Percentiles rank a stretch among this genome's conserved stretches.
Conservation (phyloP, 2,329 filamentous ascomycete genomes). For the Zymoseptoria tritici region DNA sequence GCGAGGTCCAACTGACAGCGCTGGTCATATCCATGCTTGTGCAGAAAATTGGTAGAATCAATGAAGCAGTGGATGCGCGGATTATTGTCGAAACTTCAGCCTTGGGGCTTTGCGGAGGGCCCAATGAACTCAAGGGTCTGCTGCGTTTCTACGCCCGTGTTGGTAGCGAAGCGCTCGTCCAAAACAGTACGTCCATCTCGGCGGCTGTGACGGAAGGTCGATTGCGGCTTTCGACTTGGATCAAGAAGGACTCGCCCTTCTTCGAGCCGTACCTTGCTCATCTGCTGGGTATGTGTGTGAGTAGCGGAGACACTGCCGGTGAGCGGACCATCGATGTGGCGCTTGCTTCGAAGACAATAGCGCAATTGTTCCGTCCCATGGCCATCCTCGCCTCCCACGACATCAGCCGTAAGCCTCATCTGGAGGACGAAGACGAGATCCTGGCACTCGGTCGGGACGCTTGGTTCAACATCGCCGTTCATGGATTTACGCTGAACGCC, state of each 20-base stretch:
- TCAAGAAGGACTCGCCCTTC: conserved; percentile 61
- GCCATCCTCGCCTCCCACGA: conserved; percentile 71
- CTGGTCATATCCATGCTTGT: conserved; percentile 90
- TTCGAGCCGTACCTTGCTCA: conserved; percentile 80
- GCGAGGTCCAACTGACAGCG: conserved; percentile 86
- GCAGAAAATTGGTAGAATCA: conserved; percentile 90
- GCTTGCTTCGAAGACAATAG: conserved; percentile 77
- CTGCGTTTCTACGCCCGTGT: conserved; percentile 76
- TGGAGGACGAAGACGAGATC: conserved; percentile 44
- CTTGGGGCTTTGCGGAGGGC: conserved; percentile 68
- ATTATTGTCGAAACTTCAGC: conserved; percentile 77
- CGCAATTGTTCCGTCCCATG: conserved; percentile 78
- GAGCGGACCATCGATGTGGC: conserved; percentile 46
- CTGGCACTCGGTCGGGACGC: conserved; percentile 67
- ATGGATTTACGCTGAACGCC: conserved; percentile 75
- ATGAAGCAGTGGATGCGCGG: conserved; percentile 67
- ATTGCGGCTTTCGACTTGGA: conserved; percentile 64
- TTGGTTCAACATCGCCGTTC: conserved; percentile 96
- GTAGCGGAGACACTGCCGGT: conserved; percentile 74
- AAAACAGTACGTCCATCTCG: conserved; percentile 59
- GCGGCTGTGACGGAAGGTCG: conserved; percentile 73
- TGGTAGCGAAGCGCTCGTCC: conserved; percentile 63
- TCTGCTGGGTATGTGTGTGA: conserved; percentile 78
- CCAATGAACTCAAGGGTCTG: conserved; percentile 75
- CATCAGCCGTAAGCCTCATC: conserved; percentile 31